phyloP scores from a whole-genome alignment of 75 land plant species.

The Picea sitchensis region DNA sequence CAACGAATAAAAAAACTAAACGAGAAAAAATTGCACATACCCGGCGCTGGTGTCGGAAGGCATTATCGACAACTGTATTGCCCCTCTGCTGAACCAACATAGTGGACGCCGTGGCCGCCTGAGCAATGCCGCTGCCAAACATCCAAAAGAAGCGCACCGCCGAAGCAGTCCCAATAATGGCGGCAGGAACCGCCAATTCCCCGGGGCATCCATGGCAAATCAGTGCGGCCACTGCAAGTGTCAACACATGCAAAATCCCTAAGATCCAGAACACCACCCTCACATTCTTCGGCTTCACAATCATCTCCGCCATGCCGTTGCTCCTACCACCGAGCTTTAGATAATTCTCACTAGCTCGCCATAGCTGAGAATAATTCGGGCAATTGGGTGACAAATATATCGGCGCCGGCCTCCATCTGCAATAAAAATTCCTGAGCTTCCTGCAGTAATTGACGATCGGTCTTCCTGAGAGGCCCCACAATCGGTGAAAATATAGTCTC shows the following conservation, averaged over 20 bases:
- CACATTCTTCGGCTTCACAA: constrained; percentile 1
- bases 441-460: no score
- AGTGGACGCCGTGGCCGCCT: constrained; percentile 55
- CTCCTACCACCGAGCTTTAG: no score
- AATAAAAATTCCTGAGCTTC: no score
- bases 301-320: no score
- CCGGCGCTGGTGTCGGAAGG: constrained; percentile 42
- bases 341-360: no score
- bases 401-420: no score
- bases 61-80: constrained; percentile 17
- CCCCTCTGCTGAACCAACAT: constrained; percentile 18
- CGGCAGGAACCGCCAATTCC: not conserved
- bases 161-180: constrained; percentile 9
- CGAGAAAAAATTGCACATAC: constrained; percentile 15
- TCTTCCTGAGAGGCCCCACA: no score
- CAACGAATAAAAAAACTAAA: not conserved
- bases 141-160: constrained; percentile 37
- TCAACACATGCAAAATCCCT: not conserved
- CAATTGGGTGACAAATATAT: no score
- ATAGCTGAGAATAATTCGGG: no score
- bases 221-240: not conserved
- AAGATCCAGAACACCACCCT: not conserved
- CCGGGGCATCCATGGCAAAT: not conserved
- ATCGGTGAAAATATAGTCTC: no score
- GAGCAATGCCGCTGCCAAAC: constrained; percentile 47